Conservation (phyloP, 331 rosid species). For the Acacia pycnantha region DNA sequence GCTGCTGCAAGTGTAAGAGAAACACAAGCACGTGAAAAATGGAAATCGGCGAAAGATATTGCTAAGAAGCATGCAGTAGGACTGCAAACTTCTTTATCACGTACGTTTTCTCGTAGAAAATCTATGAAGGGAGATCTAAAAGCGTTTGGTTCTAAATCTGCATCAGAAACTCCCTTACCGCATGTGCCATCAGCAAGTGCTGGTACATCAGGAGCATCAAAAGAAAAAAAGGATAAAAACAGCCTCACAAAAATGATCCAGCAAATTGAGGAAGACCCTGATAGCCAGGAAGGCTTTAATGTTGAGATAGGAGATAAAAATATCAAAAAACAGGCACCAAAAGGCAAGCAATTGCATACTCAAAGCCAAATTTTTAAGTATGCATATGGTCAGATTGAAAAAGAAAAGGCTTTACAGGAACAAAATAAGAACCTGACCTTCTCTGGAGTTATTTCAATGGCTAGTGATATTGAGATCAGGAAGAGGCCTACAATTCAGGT, state of each 20-base stretch:
- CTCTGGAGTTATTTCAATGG: constrained; percentile 93
- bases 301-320: constrained; percentile 88
- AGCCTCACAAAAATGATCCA: constrained; percentile 72
- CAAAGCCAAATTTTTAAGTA: constrained; percentile 94
- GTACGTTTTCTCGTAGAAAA: constrained; percentile 84
- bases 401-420: constrained; percentile 86
- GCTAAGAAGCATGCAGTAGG: constrained; percentile 88
- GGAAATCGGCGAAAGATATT: constrained; percentile 92
- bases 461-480: constrained; percentile 65
- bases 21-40: constrained; percentile 93
- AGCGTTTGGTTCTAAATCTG: constrained; percentile 48
- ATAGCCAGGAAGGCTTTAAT: constrained; percentile 82
- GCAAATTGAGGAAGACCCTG: constrained; percentile 73
- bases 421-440: constrained; percentile 79
- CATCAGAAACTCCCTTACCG: constrained; percentile 39
- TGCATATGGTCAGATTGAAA: constrained; percentile 93
- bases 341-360: constrained; percentile 83
- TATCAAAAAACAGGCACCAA: constrained; percentile 82
- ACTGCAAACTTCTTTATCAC: constrained; percentile 69
- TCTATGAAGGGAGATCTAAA: constrained; percentile 50
- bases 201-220: constrained; percentile 30
- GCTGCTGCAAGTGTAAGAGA: constrained; percentile 95
- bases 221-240: constrained; percentile 72
- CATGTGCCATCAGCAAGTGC: constrained; percentile 30
- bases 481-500: constrained; percentile 90